Evolutionary conservation across 116 monocot species (phyloP).

Genomic region (Papilionanthe hybrid): DNA sequence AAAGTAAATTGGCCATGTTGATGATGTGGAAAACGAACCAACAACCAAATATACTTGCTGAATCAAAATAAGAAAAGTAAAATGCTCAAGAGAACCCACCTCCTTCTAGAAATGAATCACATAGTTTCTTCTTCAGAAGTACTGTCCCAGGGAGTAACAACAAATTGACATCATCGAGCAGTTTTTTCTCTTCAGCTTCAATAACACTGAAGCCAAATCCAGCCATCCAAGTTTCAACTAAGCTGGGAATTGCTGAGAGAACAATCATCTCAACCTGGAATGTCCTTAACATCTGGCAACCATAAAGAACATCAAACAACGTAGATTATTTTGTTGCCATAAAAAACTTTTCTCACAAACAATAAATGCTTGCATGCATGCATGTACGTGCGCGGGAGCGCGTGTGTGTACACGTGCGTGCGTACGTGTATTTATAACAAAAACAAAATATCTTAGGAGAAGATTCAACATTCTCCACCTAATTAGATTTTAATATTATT

Average conservation of each 20-base stretch:
- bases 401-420: no score
- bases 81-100: constrained; percentile 7
- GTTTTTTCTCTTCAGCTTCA: constrained; percentile 30
- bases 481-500: no score
- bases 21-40: no score
- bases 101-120: constrained; percentile 7
- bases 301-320: constrained; percentile 1
- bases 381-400: no score
- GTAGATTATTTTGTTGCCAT: background rate
- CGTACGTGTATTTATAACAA: no score
- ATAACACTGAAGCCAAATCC: constrained; percentile 35
- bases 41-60: background rate
- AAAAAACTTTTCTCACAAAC: background rate
- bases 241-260: constrained; percentile 41
- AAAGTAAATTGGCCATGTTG: background rate
- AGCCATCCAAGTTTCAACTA: constrained; percentile 44
- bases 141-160: constrained; percentile 36
- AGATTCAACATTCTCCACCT: no score
- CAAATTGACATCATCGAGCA: constrained; percentile 26
- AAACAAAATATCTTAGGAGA: no score
- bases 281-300: constrained; percentile 37
- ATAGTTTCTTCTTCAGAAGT: constrained; percentile 33
- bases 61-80: background rate
- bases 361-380: background rate
- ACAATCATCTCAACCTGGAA: constrained; percentile 43